Evolutionary conservation across 768 basidiomycete genomes (phyloP).

Genomic region (Galerina sulciceps): DNA sequence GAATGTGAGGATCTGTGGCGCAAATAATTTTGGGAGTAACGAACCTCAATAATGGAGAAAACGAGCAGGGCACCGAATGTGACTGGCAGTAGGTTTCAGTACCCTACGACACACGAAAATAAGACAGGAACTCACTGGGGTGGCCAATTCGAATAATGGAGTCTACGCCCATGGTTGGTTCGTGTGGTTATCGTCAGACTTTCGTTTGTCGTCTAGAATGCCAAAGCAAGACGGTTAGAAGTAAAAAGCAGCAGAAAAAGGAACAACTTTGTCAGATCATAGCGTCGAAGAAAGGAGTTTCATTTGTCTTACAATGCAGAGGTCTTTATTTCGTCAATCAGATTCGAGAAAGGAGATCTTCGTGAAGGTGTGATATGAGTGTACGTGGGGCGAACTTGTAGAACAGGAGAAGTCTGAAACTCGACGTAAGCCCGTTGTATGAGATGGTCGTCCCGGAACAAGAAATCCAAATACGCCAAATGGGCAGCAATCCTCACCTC

Average conservation of each 20-base stretch:
- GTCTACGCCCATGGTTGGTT: background rate
- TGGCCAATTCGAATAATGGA: background rate
- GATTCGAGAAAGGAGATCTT: no score
- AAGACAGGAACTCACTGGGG: background rate
- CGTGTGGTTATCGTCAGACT: background rate
- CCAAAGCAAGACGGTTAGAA: background rate
- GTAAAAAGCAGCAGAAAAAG: background rate
- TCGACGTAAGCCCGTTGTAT: no score
- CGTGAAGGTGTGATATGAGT: no score
- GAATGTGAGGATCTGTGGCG: background rate
- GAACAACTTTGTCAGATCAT: background rate
- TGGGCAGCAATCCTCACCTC: no score
- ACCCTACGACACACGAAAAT: background rate
- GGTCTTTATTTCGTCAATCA: background rate
- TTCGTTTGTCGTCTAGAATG: no score
- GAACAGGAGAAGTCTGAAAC: no score
- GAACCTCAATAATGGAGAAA: constrained; percentile 60
- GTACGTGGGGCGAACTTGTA: no score
- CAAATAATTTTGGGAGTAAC: background rate
- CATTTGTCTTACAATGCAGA: background rate
- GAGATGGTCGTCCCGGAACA: no score
- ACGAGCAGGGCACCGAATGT: constrained; percentile 56
- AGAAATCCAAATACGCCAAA: no score
- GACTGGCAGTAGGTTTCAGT: constrained; percentile 31
- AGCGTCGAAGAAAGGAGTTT: background rate